Conservation (phyloP, 1,284 basidiomycete genomes). For the Cystobasidiaceae sp. region DNA sequence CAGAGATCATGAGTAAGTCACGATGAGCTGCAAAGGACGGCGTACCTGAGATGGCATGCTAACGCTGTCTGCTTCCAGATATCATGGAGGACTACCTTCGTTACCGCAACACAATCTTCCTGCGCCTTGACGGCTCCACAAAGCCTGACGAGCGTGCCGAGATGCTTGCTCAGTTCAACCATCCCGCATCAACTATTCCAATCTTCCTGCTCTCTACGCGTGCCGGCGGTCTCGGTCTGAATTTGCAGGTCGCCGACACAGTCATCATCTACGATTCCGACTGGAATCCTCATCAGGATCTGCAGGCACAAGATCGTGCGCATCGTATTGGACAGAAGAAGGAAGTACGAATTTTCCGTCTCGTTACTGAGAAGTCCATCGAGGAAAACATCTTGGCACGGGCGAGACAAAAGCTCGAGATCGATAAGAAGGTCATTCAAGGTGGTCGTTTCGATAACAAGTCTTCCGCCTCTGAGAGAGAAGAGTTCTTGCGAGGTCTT, state of each 20-base stretch:
- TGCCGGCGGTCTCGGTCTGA: constrained; percentile 95
- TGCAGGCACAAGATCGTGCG: constrained; percentile 64
- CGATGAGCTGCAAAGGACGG: too few species aligned
- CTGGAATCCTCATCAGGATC: constrained; percentile 83
- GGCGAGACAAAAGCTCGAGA: constrained; percentile 93
- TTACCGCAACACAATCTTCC: constrained; percentile 81
- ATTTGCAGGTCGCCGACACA: constrained; percentile 96
- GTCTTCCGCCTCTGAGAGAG: constrained; percentile 95
- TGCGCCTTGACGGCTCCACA: constrained; percentile 94
- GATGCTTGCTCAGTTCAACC: constrained; percentile 87
- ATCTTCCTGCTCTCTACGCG: constrained; percentile 96
- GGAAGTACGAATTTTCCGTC: constrained; percentile 90
- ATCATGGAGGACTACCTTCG: constrained; percentile 98
- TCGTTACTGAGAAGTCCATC: constrained; percentile 96
- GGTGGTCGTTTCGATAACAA: constrained; percentile 67
- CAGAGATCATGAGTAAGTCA: constrained; percentile 50
- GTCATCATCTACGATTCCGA: constrained; percentile 81
- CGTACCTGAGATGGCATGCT: constrained; percentile 41
- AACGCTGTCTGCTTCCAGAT: constrained; percentile 60
- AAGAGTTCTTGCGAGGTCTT: constrained; percentile 81
- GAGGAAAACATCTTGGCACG: constrained; percentile 90
- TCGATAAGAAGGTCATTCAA: constrained; percentile 86
- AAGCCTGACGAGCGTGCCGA: constrained; percentile 95
- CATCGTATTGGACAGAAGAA: constrained; percentile 99
- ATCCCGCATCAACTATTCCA: constrained; percentile 78